Conservation (phyloP, 2,329 filamentous ascomycete species). For the Orbilia quercus region DNA sequence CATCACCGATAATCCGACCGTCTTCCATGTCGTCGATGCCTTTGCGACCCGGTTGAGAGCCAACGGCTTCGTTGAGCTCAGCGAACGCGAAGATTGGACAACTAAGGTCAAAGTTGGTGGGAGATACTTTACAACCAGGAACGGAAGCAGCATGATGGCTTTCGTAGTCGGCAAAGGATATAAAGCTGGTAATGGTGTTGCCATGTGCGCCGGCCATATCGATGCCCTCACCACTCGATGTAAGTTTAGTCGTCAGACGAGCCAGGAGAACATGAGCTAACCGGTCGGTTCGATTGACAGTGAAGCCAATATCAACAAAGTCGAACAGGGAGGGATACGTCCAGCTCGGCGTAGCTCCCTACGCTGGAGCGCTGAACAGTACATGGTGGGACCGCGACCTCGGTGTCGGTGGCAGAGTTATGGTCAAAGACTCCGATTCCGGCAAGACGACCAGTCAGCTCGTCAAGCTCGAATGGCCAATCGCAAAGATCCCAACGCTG, state of each 20-base stretch:
- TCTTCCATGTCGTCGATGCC: slow-evolving; percentile 88
- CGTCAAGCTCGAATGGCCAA: slow-evolving; percentile 91
- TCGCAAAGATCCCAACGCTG: slow-evolving; percentile 89
- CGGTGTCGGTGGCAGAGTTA: slow-evolving; percentile 86
- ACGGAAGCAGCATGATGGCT: slow-evolving; percentile 84
- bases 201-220: slow-evolving; percentile 90
- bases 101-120: slow-evolving; percentile 78
- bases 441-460: slow-evolving; percentile 83
- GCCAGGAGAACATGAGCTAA: slow-evolving; percentile 3
- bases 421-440: slow-evolving; percentile 77
- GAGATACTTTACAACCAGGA: slow-evolving; percentile 88
- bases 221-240: slow-evolving; percentile 86
- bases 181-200: slow-evolving; percentile 83
- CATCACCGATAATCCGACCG: slow-evolving; percentile 87
- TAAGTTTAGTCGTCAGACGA: slow-evolving; percentile 21
- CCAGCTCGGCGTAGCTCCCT: slow-evolving; percentile 91
- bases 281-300: slow-evolving; percentile 17
- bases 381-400: slow-evolving; percentile 99
- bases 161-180: slow-evolving; percentile 86
- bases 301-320: slow-evolving; percentile 90
- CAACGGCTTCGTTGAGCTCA: slow-evolving; percentile 79
- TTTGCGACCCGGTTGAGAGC: slow-evolving; percentile 78
- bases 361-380: slow-evolving; percentile 82
- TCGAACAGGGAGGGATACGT: slow-evolving; percentile 85
- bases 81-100: slow-evolving; percentile 81